Evolutionary conservation across 2,329 filamentous ascomycete genomes (phyloP), one percentile per base, ranked within the genome.

Genomic region (Colletotrichum karsti): DNA sequence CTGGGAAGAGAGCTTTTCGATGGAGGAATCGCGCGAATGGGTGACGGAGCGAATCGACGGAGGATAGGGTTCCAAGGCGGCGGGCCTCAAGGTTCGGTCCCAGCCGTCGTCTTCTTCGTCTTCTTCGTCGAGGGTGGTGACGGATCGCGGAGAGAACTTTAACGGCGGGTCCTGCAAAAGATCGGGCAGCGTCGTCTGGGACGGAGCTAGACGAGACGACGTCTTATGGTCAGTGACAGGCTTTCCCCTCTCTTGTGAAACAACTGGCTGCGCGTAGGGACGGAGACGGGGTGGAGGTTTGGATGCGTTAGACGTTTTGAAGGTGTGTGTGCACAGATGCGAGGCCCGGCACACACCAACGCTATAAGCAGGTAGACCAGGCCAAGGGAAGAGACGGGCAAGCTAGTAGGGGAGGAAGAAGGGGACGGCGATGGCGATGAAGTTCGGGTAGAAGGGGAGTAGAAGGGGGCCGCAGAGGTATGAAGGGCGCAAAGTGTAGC

Each of bases 11-110:
- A 84, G 76, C 75, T 88, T 88, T 63, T 89, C 87, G 75, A 84
- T 78, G 54, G 87, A 89, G n/a, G 87, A 88, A 67, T 88, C 85
- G 76, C 87, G 85, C 28, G 87, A 88, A 73, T 89, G 87, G 63
- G 82, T 76, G 68, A 81, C 78, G 62, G 81, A 79, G 70, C 83
- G 80, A 72, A n/a, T n/a, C n/a, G 78, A 74, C 63, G 75, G 72
- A 60, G 77, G 64, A 13, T 67, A 70, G 46, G 77, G 73, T 68
- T 85, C 84, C 72, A 82, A 76, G 65, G 78, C 77, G 65, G 77
- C 73, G 57, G 84, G 84, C 70, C 85, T 84, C 69, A 88, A 77
- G 51, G 86, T 87, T 71, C 79, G 80, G 71, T 87, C 82, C 85
- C 86, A 86, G 63, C 80, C 78, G 60, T 56, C 83, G 74, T 85